Percentiles rank a stretch among this genome's conserved stretches.
Conservation (phyloP, 225 moss, liverwort and hornwort species). For the Takakia lepidozioides region DNA sequence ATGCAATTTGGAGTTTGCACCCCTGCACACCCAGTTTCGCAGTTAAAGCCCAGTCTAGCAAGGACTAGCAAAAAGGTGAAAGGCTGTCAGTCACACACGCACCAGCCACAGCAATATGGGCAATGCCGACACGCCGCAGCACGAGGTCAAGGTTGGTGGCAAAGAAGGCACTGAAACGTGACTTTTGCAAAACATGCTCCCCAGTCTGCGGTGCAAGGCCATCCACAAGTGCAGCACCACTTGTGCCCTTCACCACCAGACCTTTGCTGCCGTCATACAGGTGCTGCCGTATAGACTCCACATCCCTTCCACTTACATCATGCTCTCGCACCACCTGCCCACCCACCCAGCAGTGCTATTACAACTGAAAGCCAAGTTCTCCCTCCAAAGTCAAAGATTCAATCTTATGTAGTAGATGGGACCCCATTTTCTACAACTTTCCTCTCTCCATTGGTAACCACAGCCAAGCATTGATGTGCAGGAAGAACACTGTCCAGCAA, state of each 20-base stretch:
- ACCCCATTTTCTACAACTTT: too few relatives aligned
- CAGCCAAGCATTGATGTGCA: too few relatives aligned
- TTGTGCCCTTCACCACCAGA: conserved; percentile 62
- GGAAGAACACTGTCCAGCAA: too few relatives aligned
- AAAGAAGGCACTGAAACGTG: conserved; percentile 89
- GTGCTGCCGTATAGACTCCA: conserved; percentile 72
- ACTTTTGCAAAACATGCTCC: conserved; percentile 68
- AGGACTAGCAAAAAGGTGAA: too few relatives aligned
- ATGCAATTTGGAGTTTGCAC: conserved; percentile 99
- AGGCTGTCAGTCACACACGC: too few relatives aligned
- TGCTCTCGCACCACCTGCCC: conserved; percentile 77
- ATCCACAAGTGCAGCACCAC: conserved; percentile 58
- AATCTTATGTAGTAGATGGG: not conserved
- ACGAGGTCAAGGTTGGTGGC: conserved; percentile 81
- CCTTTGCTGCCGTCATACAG: conserved; percentile 69
- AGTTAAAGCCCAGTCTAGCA: not conserved
- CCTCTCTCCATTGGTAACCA: too few relatives aligned
- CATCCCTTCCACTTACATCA: conserved; percentile 84
- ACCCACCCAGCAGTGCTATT: too few relatives aligned
- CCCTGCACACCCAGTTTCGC: conserved; percentile 27
- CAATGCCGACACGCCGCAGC: conserved; percentile 70
- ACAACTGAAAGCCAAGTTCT: too few relatives aligned
- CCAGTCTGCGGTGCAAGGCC: conserved; percentile 52
- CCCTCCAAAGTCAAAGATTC: too few relatives aligned
- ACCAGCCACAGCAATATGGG: conserved; percentile 69